Conservation (phyloP, 2,329 filamentous ascomycete species). For the Exutisphaerella laricina region DNA sequence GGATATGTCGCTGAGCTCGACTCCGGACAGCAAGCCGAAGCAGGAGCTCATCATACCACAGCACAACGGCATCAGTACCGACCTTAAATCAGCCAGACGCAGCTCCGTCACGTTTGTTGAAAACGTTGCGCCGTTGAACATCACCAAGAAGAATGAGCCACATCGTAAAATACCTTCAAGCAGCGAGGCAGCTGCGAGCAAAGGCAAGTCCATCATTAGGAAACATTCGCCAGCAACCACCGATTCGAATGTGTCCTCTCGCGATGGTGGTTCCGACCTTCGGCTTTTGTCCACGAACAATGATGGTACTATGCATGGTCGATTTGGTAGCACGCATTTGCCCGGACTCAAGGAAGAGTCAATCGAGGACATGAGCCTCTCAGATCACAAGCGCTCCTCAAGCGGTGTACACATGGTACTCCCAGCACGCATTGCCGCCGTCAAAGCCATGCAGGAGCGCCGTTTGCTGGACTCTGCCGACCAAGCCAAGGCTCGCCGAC, state of each 20-base stretch:
- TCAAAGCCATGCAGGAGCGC: slow-evolving; percentile 34
- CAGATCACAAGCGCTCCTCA: slow-evolving; percentile 22
- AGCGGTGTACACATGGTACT: slow-evolving; percentile 25
- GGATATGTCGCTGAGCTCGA: slow-evolving; percentile 28
- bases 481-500: slow-evolving; percentile 27
- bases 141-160: slow-evolving; percentile 28
- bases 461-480: slow-evolving; percentile 30
- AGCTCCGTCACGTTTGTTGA: slow-evolving; percentile 33
- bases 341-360: slow-evolving; percentile 47
- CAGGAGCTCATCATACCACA: slow-evolving; percentile 16
- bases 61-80: slow-evolving; percentile 14
- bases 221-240: slow-evolving; percentile 24
- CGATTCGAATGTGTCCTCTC: slow-evolving; percentile 17
- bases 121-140: slow-evolving; percentile 32
- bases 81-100: slow-evolving; percentile 17
- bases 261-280: slow-evolving; percentile 26
- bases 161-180: slow-evolving; percentile 15
- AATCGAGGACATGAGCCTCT: slow-evolving; percentile 41
- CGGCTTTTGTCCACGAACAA: slow-evolving; percentile 21
- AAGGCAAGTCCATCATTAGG: slow-evolving; percentile 26
- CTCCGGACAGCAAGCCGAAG: slow-evolving; percentile 24
- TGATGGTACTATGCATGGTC: slow-evolving; percentile 19
- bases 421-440: slow-evolving; percentile 32
- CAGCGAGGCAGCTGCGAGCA: slow-evolving; percentile 17
- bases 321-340: slow-evolving; percentile 33